A percentile compares a stretch with the other conserved stretches of the same genome.
These are phyloP conservation scores for Dothistroma septosporum DNA, from an alignment of 2,329 filamentous ascomycete genomes.

Conservation along the genomic window DNA sequence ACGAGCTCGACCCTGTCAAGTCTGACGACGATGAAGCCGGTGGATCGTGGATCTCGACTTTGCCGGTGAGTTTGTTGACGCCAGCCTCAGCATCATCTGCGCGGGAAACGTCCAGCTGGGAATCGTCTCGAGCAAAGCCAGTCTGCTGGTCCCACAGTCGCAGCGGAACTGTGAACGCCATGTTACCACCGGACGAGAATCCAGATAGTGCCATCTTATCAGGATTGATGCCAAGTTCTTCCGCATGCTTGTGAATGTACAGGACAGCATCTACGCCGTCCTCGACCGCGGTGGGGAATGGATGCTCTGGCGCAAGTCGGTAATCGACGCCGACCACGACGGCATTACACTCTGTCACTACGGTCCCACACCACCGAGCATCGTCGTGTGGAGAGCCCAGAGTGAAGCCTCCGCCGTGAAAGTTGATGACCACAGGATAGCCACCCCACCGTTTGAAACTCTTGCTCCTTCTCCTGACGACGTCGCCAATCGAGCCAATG, in stretches of 20 bases:
- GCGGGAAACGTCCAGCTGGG: background rate
- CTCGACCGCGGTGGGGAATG: slow-evolving; percentile 61
- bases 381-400: slow-evolving; percentile 59
- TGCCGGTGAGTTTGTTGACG: background rate
- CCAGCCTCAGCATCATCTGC: background rate
- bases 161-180: slow-evolving; percentile 59
- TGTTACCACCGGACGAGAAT: slow-evolving; percentile 61
- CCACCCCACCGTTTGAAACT: slow-evolving; percentile 38
- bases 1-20: slow-evolving; percentile 12
- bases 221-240: slow-evolving; percentile 54
- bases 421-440: slow-evolving; percentile 59
- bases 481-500: slow-evolving; percentile 22
- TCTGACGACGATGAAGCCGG: slow-evolving; percentile 10
- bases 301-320: slow-evolving; percentile 57
- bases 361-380: slow-evolving; percentile 54
- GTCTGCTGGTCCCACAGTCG: slow-evolving; percentile 50
- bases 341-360: slow-evolving; percentile 54
- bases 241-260: slow-evolving; percentile 54
- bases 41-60: background rate
- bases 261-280: slow-evolving; percentile 60
- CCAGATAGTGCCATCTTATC: slow-evolving; percentile 57
- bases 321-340: slow-evolving; percentile 61
- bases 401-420: slow-evolving; percentile 62
- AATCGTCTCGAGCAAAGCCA: slow-evolving; percentile 25
- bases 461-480: slow-evolving; percentile 22